These are phyloP conservation scores for Ophiostoma himal-ulmi DNA, from an alignment of 2,329 filamentous ascomycete species.

Conservation along the genomic window DNA sequence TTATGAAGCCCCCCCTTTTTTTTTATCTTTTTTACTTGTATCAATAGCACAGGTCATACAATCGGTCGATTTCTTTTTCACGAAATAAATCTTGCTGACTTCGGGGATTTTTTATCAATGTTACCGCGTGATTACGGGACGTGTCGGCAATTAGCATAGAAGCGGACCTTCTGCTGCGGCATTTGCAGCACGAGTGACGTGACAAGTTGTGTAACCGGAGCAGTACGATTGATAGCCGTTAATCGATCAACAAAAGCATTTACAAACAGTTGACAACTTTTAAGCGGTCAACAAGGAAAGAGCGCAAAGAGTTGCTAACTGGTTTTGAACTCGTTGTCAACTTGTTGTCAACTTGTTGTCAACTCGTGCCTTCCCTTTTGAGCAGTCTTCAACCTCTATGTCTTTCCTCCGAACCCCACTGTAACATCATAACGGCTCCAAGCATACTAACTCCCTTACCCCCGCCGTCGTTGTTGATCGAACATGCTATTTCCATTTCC, in stretches of 20 bases:
- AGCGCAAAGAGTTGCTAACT: background rate
- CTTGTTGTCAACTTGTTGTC: background rate
- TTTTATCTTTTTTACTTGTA: too few species aligned
- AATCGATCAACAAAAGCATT: too few species aligned
- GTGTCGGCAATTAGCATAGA: background rate
- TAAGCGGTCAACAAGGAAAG: background rate
- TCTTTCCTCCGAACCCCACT: background rate
- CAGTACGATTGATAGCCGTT: background rate
- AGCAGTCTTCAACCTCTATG: background rate
- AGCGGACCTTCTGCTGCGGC: background rate
- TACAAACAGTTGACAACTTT: background rate
- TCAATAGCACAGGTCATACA: too few species aligned
- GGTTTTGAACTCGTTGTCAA: background rate
- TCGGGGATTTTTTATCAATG: too few species aligned
- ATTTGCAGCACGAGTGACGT: background rate
- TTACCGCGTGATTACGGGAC: too few species aligned
- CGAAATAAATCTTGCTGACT: too few species aligned
- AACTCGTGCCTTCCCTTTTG: background rate
- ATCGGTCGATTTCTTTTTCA: too few species aligned
- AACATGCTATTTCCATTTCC: background rate
- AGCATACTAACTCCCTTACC: background rate
- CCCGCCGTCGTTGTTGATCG: constrained; percentile 14
- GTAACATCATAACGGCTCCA: background rate
- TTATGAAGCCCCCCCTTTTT: too few species aligned
- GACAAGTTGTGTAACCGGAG: background rate